Base-by-base conservation (phyloP, 1,284 basidiomycete species). In the Moniliophthora roreri region DNA sequence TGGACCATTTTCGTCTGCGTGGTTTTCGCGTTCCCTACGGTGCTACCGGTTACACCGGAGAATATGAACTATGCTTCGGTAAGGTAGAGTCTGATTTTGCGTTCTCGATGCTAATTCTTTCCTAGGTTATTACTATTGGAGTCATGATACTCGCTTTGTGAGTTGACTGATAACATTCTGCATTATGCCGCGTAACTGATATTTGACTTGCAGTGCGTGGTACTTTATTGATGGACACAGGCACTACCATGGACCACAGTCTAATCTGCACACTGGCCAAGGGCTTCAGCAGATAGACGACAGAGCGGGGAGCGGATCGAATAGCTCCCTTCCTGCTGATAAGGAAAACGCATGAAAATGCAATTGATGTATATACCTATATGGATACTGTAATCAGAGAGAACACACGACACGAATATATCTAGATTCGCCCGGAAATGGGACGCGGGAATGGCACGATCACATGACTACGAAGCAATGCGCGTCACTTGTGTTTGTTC, bases 1-100 rank as follows among this genome's bases (percentile, higher is more conserved):
- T 90, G 87, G 87, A 87, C 85, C 44, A 55, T 80, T 21, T 89
- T 90, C 66, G 77, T 89, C 34, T 80, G 76, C 49, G 78, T 89
- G 28, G 79, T 91, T 57, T 89, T 90, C 68, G 84, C 86, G 20
- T 70, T 93, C 42, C 91, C 91, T 1, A 89, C 84, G 2, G 63
- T 80, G 38, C 63, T 77, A n/a, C 91, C 90, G 8, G 87, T 92
- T 20, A 89, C 83, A 9, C 63, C 71, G 20, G 64, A 74, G 28
- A 90, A 86, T 60, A 91, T 93, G 89, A 92, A 92, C 65, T 92
- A 91, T 65, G 83, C 87, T 35, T 78, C 84, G 26, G 67, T 76
- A 56, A 61, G 74, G 64, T 50, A 13, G 51, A 46, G 40, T 35
- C 8, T 15, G 47, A 16, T 34, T 32, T 23, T 23, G 35, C 20